Base-by-base conservation (phyloP, 1,139 yeast species). In the Taphrina deformans region DNA sequence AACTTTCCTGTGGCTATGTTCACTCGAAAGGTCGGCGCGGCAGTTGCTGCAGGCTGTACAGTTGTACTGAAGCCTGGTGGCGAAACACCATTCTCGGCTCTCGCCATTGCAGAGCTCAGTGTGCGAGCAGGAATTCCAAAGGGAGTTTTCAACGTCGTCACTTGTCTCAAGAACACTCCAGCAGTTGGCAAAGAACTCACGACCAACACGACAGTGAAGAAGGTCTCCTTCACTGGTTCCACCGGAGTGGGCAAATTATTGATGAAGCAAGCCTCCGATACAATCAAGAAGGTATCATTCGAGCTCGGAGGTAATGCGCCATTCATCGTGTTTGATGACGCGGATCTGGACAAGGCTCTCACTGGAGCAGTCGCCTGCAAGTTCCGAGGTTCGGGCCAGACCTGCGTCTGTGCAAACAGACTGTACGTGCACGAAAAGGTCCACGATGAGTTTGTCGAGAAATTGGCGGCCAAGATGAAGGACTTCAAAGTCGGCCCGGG, bases 221-320 rank as follows among this genome's bases (percentile, higher is more conserved):
- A 92, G 76, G 82, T 91, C 66, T 85, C 96, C 16, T 92, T 91
- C 77, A 92, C 98, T 12, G 97, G 98, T 2, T 89, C 96, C 5
- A 92, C 97, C 14, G 79, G 79, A 53, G 90, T 90, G 18, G 96
- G 97, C 62, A 86, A 87, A 76, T 75, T 89, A 56, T 80, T 91
- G 71, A 88, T 89, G 95, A 74, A 79, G 55, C 96, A 89, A 75
- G 79, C 86, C 2, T 87, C 96, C 7, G 79, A 91, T 65, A 83
- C 84, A n/a, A 81, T 78, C 73, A 92, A 92, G 77, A 91, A 91
- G 74, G 79, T 89, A 50, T 87, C 96, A 0, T 82, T 92, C 74
- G 97, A 92, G 77, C 80, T 91, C 62, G 98, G 98, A 55, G 98
- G 97, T 48, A 92, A 91, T 75, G 96, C 97, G 2, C 97, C 97